Conservation (phyloP, 2,329 filamentous ascomycete genomes). For the Alternaria sp. region DNA sequence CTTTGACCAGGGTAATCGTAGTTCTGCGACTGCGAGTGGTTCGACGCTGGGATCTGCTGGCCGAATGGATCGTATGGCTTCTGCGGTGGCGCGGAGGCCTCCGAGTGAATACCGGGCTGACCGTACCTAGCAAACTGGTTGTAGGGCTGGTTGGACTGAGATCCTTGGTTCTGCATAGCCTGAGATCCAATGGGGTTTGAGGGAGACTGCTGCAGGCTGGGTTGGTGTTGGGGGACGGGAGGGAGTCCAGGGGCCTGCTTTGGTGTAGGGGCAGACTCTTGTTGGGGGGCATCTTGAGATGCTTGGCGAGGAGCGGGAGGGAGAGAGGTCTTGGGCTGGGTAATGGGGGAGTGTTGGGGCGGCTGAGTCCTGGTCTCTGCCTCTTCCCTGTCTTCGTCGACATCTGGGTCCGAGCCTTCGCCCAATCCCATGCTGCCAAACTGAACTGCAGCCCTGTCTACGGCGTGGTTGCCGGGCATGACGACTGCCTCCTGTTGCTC, state of each 20-base stretch:
- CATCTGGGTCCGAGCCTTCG: conserved; percentile 74
- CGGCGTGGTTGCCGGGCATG: conserved; percentile 96
- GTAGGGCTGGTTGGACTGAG: conserved; percentile 57
- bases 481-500: conserved; percentile 98
- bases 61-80: conserved; percentile 90
- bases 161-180: conserved; percentile 62
- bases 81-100: conserved; percentile 69
- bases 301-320: conserved; percentile 71
- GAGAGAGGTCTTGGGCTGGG: conserved; percentile 84
- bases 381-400: conserved; percentile 94
- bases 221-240: conserved; percentile 65
- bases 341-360: conserved; percentile 88
- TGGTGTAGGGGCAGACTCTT: conserved; percentile 58
- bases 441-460: conserved; percentile 91
- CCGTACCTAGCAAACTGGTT: conserved; percentile 77
- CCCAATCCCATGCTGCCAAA: conserved; percentile 95
- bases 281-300: conserved; percentile 49
- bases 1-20: conserved; percentile 61
- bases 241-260: conserved; percentile 70
- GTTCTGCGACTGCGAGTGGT: conserved; percentile 46
- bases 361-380: conserved; percentile 93
- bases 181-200: conserved; percentile 61
- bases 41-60: conserved; percentile 69
- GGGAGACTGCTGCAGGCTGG: conserved; percentile 53
- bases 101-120: conserved; percentile 67